Evolutionary conservation across 176 grass and related monocot genomes (phyloP), one percentile per base, ranked within the genome.

Genomic region (Bothriochloa decipiens): DNA sequence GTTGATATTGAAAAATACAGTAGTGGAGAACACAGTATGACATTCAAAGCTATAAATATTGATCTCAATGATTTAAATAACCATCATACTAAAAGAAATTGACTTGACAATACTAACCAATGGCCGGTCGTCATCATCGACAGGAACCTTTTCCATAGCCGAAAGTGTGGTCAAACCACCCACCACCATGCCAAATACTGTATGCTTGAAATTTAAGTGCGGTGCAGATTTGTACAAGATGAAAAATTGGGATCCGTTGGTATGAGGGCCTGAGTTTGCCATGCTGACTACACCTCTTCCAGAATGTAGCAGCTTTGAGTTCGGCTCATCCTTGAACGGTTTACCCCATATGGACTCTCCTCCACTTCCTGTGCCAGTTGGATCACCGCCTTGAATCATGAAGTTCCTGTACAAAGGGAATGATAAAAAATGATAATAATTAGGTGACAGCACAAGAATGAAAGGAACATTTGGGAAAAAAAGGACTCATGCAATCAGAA

Each of bases 371-470:
- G 96, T 95, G 64, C 91, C 96, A 29, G 96, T 98, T 70, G 96
- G 96, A 74, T 98, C 96, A 75, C 93, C 96, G 79, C 93, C 96
- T 95, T 98, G 96, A 88, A 98, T 98, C 96, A 98, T 98, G 84
- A 98, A 98, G 39, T 98, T 98, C 85, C 96, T 98, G 83, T 42
- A 74, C 28, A 49, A 89, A 25, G 25, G 47, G 13, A 39, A 79
- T 65, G 80, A 72, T 33, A 41, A 26, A 81, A 65, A 52, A 58
- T 5, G 13, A 65, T 8, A 82, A 14, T 2, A 52, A 76, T 86
- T 65, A 78, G 7, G 63, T 57, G 63, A 7, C 26, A 12, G 13
- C 58, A 58, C 58, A 85, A 87, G 57, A 49, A 63, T 41, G 57
- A 25, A 79, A 74, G 46, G n/a, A 68, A 22, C 40, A 69, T 6